Conservation (phyloP, 345 rosid genomes). For the Trapa incisa region DNA sequence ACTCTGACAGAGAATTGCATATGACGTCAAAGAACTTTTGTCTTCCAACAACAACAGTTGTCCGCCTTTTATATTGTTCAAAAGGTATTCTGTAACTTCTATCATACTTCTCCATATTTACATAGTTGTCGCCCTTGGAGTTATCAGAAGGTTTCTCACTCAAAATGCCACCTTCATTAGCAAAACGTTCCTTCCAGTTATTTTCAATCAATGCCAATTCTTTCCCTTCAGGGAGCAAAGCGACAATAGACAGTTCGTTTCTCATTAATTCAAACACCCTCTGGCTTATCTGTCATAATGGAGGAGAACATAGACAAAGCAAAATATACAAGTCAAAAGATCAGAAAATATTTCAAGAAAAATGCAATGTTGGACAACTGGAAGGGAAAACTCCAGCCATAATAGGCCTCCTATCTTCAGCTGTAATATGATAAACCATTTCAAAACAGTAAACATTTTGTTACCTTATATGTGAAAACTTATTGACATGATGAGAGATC, state of each 20-base stretch:
- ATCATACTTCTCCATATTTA: slow-evolving; percentile 18
- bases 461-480: too few relatives aligned
- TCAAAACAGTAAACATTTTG: neutral
- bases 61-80: slow-evolving; percentile 83
- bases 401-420: neutral
- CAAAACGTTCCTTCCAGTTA: slow-evolving; percentile 20
- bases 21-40: slow-evolving; percentile 65
- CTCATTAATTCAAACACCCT: slow-evolving; percentile 71
- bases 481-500: neutral
- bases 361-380: neutral
- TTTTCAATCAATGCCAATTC: slow-evolving; percentile 15
- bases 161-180: slow-evolving; percentile 16
- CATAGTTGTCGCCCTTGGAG: slow-evolving; percentile 16
- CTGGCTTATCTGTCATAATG: slow-evolving; percentile 54
- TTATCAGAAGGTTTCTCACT: slow-evolving; percentile 10
- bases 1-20: slow-evolving; percentile 68
- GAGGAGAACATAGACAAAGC: slow-evolving; percentile 8
- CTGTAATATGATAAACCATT: too few relatives aligned
- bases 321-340: neutral
- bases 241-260: slow-evolving; percentile 33
- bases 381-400: neutral
- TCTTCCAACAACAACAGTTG: slow-evolving; percentile 61
- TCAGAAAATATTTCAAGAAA: neutral
- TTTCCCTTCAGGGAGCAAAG: slow-evolving; percentile 23
- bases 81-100: slow-evolving; percentile 41